These are phyloP conservation scores for maize (Zea mays) DNA, from an alignment of 176 grass and related monocot species.

Conservation along the genomic window DNA sequence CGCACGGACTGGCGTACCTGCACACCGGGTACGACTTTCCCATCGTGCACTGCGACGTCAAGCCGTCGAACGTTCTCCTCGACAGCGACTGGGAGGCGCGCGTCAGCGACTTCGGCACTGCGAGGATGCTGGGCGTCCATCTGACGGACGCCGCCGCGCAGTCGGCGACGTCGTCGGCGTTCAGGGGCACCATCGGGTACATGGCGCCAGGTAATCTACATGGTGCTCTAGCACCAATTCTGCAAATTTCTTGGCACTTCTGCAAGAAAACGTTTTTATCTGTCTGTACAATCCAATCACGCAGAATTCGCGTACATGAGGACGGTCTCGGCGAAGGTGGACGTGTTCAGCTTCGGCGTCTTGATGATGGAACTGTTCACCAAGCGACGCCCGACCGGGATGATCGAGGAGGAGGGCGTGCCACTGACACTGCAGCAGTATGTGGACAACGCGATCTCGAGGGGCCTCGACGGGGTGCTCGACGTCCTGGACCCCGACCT, in stretches of 20 bases:
- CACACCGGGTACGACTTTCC: constrained; percentile 78
- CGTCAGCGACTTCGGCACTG: constrained; percentile 82
- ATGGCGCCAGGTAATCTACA: constrained; percentile 75
- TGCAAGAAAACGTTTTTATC: background rate
- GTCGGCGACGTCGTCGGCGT: constrained; percentile 64
- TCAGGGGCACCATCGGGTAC: constrained; percentile 86
- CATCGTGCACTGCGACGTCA: constrained; percentile 88
- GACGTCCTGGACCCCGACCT: constrained; percentile 55
- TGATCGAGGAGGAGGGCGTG: constrained; percentile 55
- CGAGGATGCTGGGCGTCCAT: constrained; percentile 69
- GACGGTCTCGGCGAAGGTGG: constrained; percentile 58
- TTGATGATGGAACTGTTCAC: constrained; percentile 85
- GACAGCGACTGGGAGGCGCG: constrained; percentile 69
- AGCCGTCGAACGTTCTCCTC: constrained; percentile 85
- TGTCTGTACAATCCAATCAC: background rate
- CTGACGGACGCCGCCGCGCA: constrained; percentile 44
- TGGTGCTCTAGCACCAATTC: background rate
- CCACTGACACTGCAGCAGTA: constrained; percentile 71
- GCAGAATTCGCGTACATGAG: constrained; percentile 90
- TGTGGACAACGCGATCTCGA: constrained; percentile 57
- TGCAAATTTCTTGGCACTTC: background rate
- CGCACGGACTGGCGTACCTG: constrained; percentile 77
- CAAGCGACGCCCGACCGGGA: constrained; percentile 56
- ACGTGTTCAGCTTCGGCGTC: constrained; percentile 95
- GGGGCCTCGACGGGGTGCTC: constrained; percentile 47